Base-by-base conservation (phyloP, 2,329 filamentous ascomycete species). In the Triangularia setosa region DNA sequence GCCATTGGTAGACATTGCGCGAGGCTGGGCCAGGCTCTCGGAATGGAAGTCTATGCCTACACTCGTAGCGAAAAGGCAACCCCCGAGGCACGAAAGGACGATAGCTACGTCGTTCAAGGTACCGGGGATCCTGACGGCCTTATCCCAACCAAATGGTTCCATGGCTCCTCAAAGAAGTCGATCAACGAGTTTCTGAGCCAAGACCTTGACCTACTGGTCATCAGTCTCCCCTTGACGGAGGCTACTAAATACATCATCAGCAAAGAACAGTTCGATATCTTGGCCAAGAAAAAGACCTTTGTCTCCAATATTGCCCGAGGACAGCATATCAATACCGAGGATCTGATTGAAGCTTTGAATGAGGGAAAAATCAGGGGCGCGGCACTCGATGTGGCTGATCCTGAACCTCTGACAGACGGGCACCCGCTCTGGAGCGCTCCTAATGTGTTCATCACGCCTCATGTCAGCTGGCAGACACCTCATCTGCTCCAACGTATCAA, bases 301-400 rank as follows among this genome's bases (percentile, higher is more conserved):
- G 70, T 92, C 1, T 83, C 84, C 56, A 92, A 92, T 69, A 86
- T 92, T 58, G 83, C 86, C 0, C 81, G 89, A 4, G 89, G 78
- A 0, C 63, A 71, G 14, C 70, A 79, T n/a, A 69, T 81, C 23
- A 71, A 80, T 48, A 73, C 74, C 0, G 73, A 80, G 9, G 87
- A 84, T 0, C 74, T 92, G 35, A 78, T 90, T 11, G 78, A 78
- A 2, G 85, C 87, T 0, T 75, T 92, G 7, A 71, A 77, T 25
- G 64, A 69, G 3, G 75, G 72, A 14, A 71, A 72, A 61, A 74
- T 77, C 52, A 56, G 78, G 16, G 89, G 89, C 11, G 89, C 89
- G 0, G 88, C 88, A 2, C 74, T 92, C 27, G 89, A 91, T 73
- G 90, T 92, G 0, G 87, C 89, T 1, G 88, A 92, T 66, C 89